Base-by-base conservation (phyloP, 2,329 filamentous ascomycete genomes). In the Myriosclerotinia scirpicola region DNA sequence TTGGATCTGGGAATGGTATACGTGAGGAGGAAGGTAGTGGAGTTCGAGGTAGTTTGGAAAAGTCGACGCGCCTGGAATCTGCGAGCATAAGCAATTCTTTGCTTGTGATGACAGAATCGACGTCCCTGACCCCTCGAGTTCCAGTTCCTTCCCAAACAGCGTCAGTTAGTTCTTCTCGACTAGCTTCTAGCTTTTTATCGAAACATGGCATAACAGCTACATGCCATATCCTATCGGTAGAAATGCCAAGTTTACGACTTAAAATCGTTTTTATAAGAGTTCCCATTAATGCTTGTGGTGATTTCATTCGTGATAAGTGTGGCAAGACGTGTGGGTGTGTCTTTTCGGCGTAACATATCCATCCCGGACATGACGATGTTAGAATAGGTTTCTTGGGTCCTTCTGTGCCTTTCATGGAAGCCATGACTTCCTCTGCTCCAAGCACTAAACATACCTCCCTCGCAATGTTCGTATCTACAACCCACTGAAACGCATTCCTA, bases 291-390 rank as follows among this genome's bases (percentile, higher is more conserved):
- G 95, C 94, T 78, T 99, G 95, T 17, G 95, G 94, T 6, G 93
- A 97, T 78, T 98, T 99, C 70, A 98, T 84, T 60, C 87, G 87
- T 67, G 93, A 97, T 64, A 99, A 83, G 77, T 99, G 93, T 38
- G 93, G 92, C 60, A 99, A 84, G 65, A 98, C 88, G 75, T 97
- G 90, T 1, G 95, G 93, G 75, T 99, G 95, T 65, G 94, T 98
- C 80, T 99, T 98, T 78, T 99, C 95, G 36, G 94, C 94, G 75
- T 99, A 99, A 80, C 95, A 99, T 66, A 99, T 94, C 93, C 96
- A 99, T 9, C 95, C 95, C 0, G 95, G 95, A 77, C 95, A 99
- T 26, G 92, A 92, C 4, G 93, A 93, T 11, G 93, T 92, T 54
- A 99, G 83, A 40, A 94, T 87, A 0, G 92, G 91, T 69, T 81